These are phyloP conservation scores for Somion occarium DNA, from an alignment of 1,284 basidiomycete genomes.

Conservation along the genomic window DNA sequence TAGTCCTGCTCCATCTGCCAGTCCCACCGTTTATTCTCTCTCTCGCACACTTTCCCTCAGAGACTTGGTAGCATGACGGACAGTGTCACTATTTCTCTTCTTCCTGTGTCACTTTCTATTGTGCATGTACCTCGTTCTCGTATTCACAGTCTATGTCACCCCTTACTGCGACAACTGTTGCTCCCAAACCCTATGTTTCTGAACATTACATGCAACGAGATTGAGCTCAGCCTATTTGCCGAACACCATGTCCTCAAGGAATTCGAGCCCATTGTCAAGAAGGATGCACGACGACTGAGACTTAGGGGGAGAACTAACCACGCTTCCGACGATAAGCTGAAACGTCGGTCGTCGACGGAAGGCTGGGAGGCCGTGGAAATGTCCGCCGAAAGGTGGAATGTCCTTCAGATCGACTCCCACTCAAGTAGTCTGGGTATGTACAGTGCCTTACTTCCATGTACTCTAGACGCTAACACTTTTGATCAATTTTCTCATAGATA, in stretches of 20 bases:
- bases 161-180: constrained; percentile 63
- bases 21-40: neutral
- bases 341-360: constrained; percentile 10
- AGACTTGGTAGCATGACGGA: constrained; percentile 15
- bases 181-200: constrained; percentile 62
- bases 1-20: neutral
- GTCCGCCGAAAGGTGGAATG: constrained; percentile 67
- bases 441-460: constrained; percentile 6
- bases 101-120: constrained; percentile 65
- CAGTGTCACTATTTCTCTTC: constrained; percentile 57
- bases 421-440: constrained; percentile 55
- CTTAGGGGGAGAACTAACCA: constrained; percentile 28
- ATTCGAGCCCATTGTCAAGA: constrained; percentile 57
- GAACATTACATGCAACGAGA: constrained; percentile 70
- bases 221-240: constrained; percentile 70
- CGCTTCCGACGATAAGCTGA: constrained; percentile 2
- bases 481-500: constrained; percentile 45
- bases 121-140: constrained; percentile 65
- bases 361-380: constrained; percentile 54
- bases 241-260: constrained; percentile 53
- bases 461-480: constrained; percentile 4
- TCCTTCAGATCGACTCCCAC: constrained; percentile 75
- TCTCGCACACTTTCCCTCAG: neutral
- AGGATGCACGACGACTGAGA: constrained; percentile 45
- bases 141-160: constrained; percentile 52